Evolutionary conservation across 176 grass and related monocot species (phyloP), one percentile per base, ranked within the genome.

Genomic region (Eremochloa ophiuroides): DNA sequence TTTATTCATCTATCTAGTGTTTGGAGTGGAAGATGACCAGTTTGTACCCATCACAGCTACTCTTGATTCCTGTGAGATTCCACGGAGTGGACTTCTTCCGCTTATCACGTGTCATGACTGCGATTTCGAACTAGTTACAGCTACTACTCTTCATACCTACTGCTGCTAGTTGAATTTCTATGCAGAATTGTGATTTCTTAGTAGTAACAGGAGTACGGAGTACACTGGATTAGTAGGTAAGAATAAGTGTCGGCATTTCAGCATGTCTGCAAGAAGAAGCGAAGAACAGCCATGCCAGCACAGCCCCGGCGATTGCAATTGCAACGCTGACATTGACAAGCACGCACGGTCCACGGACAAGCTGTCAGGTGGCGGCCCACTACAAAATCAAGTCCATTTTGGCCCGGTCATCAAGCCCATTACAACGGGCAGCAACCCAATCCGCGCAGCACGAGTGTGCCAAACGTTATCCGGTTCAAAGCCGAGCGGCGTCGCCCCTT

Each of bases 401-500:
- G 10, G 58, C 9, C 25, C 0, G 18, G 27, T 7, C 0, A 17
- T 1, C 1, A 6, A 16, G 23, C 14, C 40, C n/a, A 23, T 11
- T 35, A 7, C 2, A 31, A 37, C 8, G n/a, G n/a, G 48, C 75
- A 0, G 18, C 8, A 39, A 60, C 28, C 73, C 72, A 77, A 89
- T 70, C 40, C 51, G 16, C n/a, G n/a, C 53, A 53, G 50, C 60
- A 7, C 5, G 37, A 74, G 17, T 50, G 4, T 25, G 25, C 7
- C 64, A 60, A 51, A 82, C 88, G 67, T 86, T 90, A 86, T 90
- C 88, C 88, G 59, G 30, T 90, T 86, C 66, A 82, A 82, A 90
- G 66, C 78, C 37, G 65, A 75, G 66, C 34, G n/a, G 56, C 65
- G 5, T 44, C 20, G 22, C 69, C 61, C 10, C 11, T 56, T 35